Percentiles rank a stretch among this genome's conserved stretches.
phyloP scores from a whole-genome alignment of 2,329 filamentous ascomycete genomes.

The Exophiala oligosperma region DNA sequence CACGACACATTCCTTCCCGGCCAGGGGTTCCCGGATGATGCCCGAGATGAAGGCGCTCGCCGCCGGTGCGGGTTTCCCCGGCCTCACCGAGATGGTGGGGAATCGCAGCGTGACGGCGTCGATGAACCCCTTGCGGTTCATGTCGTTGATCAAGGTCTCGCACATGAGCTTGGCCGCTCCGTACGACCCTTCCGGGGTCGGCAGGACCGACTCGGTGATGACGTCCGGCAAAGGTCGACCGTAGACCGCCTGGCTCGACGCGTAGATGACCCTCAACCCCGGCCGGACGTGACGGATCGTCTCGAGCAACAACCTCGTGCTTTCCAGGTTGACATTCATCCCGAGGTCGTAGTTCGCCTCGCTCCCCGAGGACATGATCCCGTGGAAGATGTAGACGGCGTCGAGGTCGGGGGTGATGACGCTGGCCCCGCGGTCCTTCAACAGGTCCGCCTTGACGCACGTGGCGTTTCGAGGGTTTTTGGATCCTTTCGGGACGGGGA shows the following conservation, averaged over 20 bases:
- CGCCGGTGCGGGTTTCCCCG: constrained; percentile 60
- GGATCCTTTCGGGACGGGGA: constrained; percentile 51
- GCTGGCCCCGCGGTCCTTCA: constrained; percentile 38
- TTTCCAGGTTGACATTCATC: constrained; percentile 62
- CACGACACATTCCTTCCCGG: constrained; percentile 55
- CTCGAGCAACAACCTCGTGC: constrained; percentile 57
- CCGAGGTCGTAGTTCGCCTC: constrained; percentile 63
- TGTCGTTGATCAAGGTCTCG: constrained; percentile 63
- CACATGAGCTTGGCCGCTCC: constrained; percentile 64
- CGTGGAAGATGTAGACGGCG: constrained; percentile 63
- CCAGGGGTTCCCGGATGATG: constrained; percentile 64
- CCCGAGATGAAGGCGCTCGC: constrained; percentile 65
- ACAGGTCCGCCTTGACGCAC: constrained; percentile 55
- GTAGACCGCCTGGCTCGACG: constrained; percentile 64
- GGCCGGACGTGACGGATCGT: constrained; percentile 51
- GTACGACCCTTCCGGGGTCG: constrained; percentile 63
- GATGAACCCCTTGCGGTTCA: constrained; percentile 59
- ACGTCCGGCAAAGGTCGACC: constrained; percentile 57
- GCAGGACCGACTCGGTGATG: constrained; percentile 53
- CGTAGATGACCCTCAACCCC: constrained; percentile 60
- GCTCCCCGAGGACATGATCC: constrained; percentile 66
- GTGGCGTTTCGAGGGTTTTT: constrained; percentile 52
- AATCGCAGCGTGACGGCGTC: constrained; percentile 61
- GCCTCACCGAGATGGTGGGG: constrained; percentile 62
- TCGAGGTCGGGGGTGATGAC: constrained; percentile 46